Base-by-base conservation (phyloP, 2,329 filamentous ascomycete genomes). In the Scedosporium apiospermum region DNA sequence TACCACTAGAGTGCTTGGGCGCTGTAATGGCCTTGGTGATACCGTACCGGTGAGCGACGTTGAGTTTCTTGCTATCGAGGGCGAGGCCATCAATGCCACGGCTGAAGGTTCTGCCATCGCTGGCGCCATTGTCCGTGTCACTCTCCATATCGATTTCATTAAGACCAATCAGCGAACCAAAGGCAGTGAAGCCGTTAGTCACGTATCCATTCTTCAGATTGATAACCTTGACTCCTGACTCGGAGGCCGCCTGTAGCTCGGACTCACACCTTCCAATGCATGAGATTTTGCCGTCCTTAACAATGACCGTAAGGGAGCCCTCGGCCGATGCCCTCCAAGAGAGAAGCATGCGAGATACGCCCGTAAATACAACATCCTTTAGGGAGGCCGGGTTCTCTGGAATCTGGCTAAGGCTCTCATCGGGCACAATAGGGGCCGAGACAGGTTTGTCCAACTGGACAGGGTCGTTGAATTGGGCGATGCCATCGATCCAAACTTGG, bases 401-500 rank as follows among this genome's bases (percentile, higher is more conserved):
- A 10, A 78, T 73, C 1, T 74, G 67, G n/a, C 72, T 70, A 1
- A 82, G 74, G 21, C 72, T 72, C 12, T 70, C 63, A n/a, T 80
- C 70, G 0, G 76, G 76, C 1, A 71, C 69, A 12, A 80, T 73
- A 0, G 78, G 75, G 2, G 71, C 66, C 0, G 69, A 68, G 3
- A 70, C 55, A 0, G 81, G 76, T 72, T 88, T 87, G 2, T 73
- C 68, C 7, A 87, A 74, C 71, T 82, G 78, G 10, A 86, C 70
- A 0, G 82, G 82, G 27, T 78, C 68, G 27, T 82, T 73, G 64
- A 81, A 84, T 67, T 88, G 86, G 2, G 80, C 75, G 7, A 75
- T 80, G 3, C 84, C 85, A 63, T 87, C 84, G 63, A 87, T 87
- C 81, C 83, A 87, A 1, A 87, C 82, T 70, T 87, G 84, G 0